Evolutionary conservation across 2,329 filamentous ascomycete genomes (phyloP).

Genomic region (Venturia carpophila): DNA sequence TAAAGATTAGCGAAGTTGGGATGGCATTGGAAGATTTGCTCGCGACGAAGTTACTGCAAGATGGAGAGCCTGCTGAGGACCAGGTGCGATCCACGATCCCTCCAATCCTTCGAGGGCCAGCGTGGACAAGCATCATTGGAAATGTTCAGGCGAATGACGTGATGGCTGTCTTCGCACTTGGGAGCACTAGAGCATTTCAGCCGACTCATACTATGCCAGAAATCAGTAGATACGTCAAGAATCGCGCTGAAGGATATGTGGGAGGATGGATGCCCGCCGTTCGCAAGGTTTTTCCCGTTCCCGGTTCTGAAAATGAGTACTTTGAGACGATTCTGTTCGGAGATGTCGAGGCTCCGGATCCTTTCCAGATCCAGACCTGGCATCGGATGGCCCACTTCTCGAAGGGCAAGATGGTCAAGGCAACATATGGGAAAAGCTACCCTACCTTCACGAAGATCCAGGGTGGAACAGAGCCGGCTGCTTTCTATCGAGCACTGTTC

Average conservation of each 20-base stretch:
- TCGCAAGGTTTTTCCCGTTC: slow-evolving; percentile 14
- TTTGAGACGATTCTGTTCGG: slow-evolving; percentile 14
- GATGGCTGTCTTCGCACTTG: slow-evolving; percentile 6
- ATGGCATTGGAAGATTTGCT: slow-evolving; percentile 15
- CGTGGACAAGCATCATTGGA: slow-evolving; percentile 12
- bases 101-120: neutral
- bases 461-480: neutral
- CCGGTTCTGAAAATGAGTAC: slow-evolving; percentile 1
- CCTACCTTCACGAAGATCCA: slow-evolving; percentile 2
- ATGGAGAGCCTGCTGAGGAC: slow-evolving; percentile 16
- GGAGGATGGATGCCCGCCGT: slow-evolving; percentile 18
- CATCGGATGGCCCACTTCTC: slow-evolving; percentile 10
- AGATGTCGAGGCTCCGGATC: slow-evolving; percentile 16
- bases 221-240: neutral
- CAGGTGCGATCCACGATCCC: slow-evolving; percentile 16
- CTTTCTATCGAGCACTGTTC: slow-evolving; percentile 16
- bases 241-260: slow-evolving; percentile 11
- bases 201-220: slow-evolving; percentile 10
- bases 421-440: slow-evolving; percentile 8
- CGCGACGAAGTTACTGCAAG: slow-evolving; percentile 11
- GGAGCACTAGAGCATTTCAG: slow-evolving; percentile 9
- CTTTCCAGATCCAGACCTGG: slow-evolving; percentile 16
- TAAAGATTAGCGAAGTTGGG: slow-evolving; percentile 10
- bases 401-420: slow-evolving; percentile 14
- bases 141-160: slow-evolving; percentile 18